Conservation (phyloP, 1,284 basidiomycete species). For the Ceraceosorus guamensis region DNA sequence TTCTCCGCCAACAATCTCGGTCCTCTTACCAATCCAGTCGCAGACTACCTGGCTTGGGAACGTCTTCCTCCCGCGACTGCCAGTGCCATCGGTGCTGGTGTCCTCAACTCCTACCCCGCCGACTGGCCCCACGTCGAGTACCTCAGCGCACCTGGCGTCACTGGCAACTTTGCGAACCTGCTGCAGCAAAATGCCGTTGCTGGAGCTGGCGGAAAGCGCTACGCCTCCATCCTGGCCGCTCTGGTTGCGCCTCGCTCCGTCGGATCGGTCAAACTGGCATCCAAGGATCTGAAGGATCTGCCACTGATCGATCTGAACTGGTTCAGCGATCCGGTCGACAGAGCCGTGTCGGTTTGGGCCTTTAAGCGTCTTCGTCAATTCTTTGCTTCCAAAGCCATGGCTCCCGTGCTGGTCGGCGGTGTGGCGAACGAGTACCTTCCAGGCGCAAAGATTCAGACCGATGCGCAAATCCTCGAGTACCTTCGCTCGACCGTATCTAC, state of each 20-base stretch:
- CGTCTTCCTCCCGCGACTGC: constrained; percentile 20
- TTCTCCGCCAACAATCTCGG: constrained; percentile 19
- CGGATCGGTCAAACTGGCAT: constrained; percentile 50
- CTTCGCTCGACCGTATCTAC: too few relatives aligned
- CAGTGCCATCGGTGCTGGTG: constrained; percentile 15
- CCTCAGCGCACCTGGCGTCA: constrained; percentile 26
- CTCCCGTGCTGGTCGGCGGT: constrained; percentile 38
- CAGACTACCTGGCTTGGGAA: constrained; percentile 31
- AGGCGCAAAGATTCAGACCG: constrained; percentile 36
- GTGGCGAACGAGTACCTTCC: constrained; percentile 52
- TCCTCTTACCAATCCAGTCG: constrained; percentile 32
- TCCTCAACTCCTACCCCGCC: constrained; percentile 16
- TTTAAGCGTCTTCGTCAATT: constrained; percentile 26
- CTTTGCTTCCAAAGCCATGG: constrained; percentile 44
- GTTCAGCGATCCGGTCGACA: constrained; percentile 33
- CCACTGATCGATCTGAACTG: constrained; percentile 51
- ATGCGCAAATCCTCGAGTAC: constrained; percentile 51
- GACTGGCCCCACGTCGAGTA: constrained; percentile 34
- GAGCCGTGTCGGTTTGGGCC: constrained; percentile 40
- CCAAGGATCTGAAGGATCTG: constrained; percentile 48
- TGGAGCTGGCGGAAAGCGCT: constrained; percentile 15
- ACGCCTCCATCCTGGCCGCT: constrained; percentile 22
- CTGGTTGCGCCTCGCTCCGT: constrained; percentile 33
- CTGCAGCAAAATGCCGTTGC: constrained; percentile 15
- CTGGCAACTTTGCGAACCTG: constrained; percentile 28